Percentiles rank a stretch among this genome's conserved stretches.
Evolutionary conservation across 495 filamentous ascomycete genomes (phyloP).

Genomic region (Achaetomiella virescens): DNA sequence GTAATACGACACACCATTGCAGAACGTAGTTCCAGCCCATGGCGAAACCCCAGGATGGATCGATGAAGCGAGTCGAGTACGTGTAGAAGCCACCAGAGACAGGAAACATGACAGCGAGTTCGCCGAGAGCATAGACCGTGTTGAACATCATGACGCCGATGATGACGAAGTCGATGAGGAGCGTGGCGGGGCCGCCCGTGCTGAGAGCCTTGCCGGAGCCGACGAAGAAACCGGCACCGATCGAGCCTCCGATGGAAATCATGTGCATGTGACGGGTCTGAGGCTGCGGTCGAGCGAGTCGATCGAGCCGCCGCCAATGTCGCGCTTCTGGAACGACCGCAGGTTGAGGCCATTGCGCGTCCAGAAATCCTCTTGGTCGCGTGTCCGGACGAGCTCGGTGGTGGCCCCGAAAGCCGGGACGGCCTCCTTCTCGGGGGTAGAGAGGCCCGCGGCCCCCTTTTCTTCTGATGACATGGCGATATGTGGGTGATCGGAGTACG

Average conservation of each 20-base stretch:
- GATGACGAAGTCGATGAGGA: conserved; percentile 50
- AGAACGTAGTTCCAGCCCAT: conserved; percentile 79
- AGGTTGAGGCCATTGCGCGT: conserved; percentile 49
- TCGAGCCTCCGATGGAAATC: conserved; percentile 69
- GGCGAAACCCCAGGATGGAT: conserved; percentile 76
- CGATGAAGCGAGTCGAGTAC: conserved; percentile 68
- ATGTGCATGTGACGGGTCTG: conserved; percentile 64
- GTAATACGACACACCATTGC: conserved; percentile 55
- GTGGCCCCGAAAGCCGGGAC: conserved; percentile 24
- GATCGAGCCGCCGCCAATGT: conserved; percentile 30
- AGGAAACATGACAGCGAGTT: conserved; percentile 68
- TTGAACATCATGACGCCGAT: conserved; percentile 52
- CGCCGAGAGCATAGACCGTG: conserved; percentile 64
- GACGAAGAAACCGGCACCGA: conserved; percentile 60
- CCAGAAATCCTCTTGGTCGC: conserved; percentile 33
- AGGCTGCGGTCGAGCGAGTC: conserved; percentile 51
- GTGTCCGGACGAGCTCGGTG: conserved; percentile 4
- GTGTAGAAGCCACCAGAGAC: conserved; percentile 54
- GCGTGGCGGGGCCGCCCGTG: conserved; percentile 42
- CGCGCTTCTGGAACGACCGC: conserved; percentile 44
- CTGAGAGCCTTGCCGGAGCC: conserved; percentile 44
- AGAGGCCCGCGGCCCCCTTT: conserved; percentile 12
- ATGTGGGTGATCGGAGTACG: neutral
- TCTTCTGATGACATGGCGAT: conserved; percentile 29
- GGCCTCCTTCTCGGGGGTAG: conserved; percentile 21